Percentiles rank a stretch among this genome's conserved stretches.
Evolutionary conservation across 176 grass and related monocot genomes (phyloP).

Genomic region (Avena eriantha): DNA sequence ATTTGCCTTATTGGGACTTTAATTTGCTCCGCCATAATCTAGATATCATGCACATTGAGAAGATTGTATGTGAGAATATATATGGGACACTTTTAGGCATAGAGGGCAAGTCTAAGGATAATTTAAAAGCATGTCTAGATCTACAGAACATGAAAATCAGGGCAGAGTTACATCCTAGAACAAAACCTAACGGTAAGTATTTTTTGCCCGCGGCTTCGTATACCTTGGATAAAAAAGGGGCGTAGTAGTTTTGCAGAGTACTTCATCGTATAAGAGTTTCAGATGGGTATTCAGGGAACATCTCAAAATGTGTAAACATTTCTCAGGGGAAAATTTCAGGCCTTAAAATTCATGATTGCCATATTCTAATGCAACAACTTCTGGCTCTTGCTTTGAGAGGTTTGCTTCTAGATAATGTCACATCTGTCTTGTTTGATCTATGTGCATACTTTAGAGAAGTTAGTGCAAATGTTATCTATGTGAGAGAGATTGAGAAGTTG

Average conservation of each 20-base stretch:
- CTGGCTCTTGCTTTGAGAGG: not conserved
- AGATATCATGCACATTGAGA: not conserved
- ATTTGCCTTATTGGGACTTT: not conserved
- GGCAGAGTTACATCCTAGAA: slow-evolving; percentile 9
- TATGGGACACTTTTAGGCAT: not conserved
- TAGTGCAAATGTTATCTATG: not conserved
- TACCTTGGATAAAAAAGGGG: not conserved
- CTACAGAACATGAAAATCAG: slow-evolving; percentile 17
- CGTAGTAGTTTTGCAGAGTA: not conserved
- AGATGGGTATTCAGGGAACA: not conserved
- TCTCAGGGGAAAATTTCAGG: not conserved
- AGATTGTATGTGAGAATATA: not conserved
- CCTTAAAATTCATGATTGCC: not conserved
- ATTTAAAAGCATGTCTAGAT: slow-evolving; percentile 24
- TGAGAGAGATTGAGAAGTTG: not conserved
- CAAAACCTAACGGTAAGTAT: slow-evolving; percentile 14
- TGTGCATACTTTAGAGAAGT: not conserved
- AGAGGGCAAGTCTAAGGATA: slow-evolving; percentile 26
- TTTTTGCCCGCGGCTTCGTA: slow-evolving; percentile 25
- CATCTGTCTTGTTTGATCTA: not conserved
- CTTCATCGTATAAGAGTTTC: not conserved
- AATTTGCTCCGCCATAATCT: not conserved
- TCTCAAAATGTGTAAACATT: slow-evolving; percentile 22
- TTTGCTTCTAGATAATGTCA: slow-evolving; percentile 4
- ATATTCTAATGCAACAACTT: slow-evolving; percentile 1